A percentile compares a stretch with the other conserved stretches of the same genome.
Evolutionary conservation across 2,329 filamentous ascomycete species (phyloP).

Genomic region (Hymenoscyphus infarciens): DNA sequence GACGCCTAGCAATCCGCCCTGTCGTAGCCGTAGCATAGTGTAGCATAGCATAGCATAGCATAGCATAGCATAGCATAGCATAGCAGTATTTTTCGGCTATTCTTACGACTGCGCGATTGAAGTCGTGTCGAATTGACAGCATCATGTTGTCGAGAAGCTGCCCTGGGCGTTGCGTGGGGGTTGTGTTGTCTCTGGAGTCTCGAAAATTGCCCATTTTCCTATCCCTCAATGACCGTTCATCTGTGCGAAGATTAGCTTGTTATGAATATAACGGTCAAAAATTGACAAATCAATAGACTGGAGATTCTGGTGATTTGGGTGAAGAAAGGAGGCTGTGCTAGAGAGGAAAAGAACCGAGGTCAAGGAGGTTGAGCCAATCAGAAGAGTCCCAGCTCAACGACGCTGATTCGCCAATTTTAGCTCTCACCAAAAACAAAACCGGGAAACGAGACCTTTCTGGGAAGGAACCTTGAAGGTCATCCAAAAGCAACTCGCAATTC

Average conservation of each 20-base stretch:
- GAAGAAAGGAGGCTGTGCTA: neutral
- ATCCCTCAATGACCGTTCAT: neutral
- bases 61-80: too few relatives aligned
- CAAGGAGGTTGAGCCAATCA: neutral
- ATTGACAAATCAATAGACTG: neutral
- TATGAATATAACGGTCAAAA: neutral
- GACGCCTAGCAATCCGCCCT: neutral
- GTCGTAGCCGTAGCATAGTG: neutral
- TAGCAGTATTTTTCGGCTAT: neutral
- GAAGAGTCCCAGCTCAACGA: neutral
- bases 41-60: too few relatives aligned
- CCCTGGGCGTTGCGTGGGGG: neutral
- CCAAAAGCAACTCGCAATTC: neutral
- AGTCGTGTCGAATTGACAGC: neutral
- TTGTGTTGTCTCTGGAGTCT: neutral
- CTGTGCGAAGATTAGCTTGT: neutral
- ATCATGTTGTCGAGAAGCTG: neutral
- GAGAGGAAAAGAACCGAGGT: neutral
- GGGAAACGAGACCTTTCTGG: too few relatives aligned
- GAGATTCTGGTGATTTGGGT: neutral
- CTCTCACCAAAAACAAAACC: neutral
- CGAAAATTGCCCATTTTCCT: neutral
- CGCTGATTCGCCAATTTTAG: neutral
- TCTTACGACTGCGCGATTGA: neutral
- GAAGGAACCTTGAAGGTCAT: neutral